These are phyloP conservation scores for Argentina anserina DNA, from an alignment of 306 rosid genomes.

Conservation along the genomic window DNA sequence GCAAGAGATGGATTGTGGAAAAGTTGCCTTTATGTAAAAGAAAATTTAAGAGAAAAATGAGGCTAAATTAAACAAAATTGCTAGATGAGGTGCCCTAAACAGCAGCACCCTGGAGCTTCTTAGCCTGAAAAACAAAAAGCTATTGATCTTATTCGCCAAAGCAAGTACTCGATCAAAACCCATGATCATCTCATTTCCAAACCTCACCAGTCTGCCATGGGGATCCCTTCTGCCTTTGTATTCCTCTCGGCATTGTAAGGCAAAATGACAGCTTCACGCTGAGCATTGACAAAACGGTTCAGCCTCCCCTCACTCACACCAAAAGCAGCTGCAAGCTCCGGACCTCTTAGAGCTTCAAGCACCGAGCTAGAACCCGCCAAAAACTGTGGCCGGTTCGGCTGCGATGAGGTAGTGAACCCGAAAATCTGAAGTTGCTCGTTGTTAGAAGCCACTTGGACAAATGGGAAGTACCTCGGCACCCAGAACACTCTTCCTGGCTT, in stretches of 20 bases:
- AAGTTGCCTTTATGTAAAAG: background rate
- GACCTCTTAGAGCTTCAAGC: slow-evolving; percentile 44
- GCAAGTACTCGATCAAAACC: background rate
- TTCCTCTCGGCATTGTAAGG: slow-evolving; percentile 20
- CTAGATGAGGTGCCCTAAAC: background rate
- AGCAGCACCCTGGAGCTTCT: background rate
- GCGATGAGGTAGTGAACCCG: background rate
- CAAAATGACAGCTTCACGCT: slow-evolving; percentile 49
- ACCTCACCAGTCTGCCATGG: background rate
- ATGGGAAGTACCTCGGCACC: slow-evolving; percentile 63
- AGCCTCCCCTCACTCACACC: slow-evolving; percentile 47
- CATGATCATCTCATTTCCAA: background rate
- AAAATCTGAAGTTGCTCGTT: slow-evolving; percentile 25
- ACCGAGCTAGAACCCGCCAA: slow-evolving; percentile 66
- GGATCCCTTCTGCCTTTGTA: background rate
- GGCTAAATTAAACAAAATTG: slow-evolving; percentile 1
- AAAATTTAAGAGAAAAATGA: background rate
- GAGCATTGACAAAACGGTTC: slow-evolving; percentile 30
- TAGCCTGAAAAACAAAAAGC: background rate
- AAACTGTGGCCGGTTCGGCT: slow-evolving; percentile 55
- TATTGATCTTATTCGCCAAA: background rate
- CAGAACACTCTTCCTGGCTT: slow-evolving; percentile 72
- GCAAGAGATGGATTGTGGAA: background rate
- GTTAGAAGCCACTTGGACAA: slow-evolving; percentile 73
- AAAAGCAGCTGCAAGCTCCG: slow-evolving; percentile 63